Conservation (phyloP, 2,329 filamentous ascomycete genomes). For the Xylariaceae sp. region DNA sequence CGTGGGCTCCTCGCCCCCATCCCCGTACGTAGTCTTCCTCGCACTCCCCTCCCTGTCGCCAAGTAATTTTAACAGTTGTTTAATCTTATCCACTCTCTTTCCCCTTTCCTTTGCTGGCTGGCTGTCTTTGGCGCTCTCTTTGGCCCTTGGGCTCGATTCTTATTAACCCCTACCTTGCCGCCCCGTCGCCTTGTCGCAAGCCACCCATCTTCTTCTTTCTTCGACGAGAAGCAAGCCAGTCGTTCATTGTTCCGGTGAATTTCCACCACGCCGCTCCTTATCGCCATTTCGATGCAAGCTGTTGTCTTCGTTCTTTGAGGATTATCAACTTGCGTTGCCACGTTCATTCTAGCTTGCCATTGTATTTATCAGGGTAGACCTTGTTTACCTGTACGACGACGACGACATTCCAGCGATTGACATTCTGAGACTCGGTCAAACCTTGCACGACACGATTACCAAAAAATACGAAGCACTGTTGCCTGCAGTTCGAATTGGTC, state of each 20-base stretch:
- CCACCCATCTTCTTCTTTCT: conserved; percentile 16
- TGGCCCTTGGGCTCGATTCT: conserved; percentile 3
- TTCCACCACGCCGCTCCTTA: conserved; percentile 31
- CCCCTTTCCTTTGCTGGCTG: conserved; percentile 3
- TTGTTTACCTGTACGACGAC: neutral
- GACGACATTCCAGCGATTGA: conserved; percentile 9
- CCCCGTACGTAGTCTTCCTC: conserved; percentile 16
- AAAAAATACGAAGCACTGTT: conserved; percentile 1
- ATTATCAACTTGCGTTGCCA: conserved; percentile 18
- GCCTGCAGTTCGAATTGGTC: neutral
- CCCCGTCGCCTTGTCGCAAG: conserved; percentile 20
- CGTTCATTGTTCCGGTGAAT: conserved; percentile 31
- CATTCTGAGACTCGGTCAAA: conserved; percentile 1
- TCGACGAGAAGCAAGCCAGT: conserved; percentile 26
- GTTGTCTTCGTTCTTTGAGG: conserved; percentile 14
- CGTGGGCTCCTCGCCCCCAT: conserved; percentile 9
- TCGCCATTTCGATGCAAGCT: conserved; percentile 13
- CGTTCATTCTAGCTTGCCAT: conserved; percentile 15
- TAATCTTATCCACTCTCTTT: conserved; percentile 20
- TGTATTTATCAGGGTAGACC: conserved; percentile 2
- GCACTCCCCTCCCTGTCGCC: conserved; percentile 17
- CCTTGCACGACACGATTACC: neutral
- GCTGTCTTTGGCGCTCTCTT: neutral
- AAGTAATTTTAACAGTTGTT: conserved; percentile 14
- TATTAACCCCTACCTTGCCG: conserved; percentile 13